A percentile compares a stretch with the other conserved stretches of the same genome.
These are phyloP conservation scores for Lagenidium sp. DNA, from an alignment of 352 stramenopile genomes.

Conservation along the genomic window DNA sequence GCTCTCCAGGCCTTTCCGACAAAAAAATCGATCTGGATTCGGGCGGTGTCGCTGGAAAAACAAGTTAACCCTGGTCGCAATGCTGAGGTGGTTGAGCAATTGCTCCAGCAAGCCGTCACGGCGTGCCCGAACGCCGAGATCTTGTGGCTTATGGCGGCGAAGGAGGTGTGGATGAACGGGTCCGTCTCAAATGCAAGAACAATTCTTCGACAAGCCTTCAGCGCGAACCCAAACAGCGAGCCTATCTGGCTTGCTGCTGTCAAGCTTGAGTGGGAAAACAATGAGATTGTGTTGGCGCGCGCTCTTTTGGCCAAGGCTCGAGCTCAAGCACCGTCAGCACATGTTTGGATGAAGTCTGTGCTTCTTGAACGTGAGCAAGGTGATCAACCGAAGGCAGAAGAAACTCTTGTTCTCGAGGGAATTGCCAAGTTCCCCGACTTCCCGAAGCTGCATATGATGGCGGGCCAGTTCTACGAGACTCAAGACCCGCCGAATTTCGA, in stretches of 20 bases:
- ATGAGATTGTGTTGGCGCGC: constrained; percentile 91
- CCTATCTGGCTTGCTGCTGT: constrained; percentile 94
- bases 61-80: constrained; percentile 81
- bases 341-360: constrained; percentile 98
- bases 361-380: constrained; percentile 92
- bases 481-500: constrained; percentile 43
- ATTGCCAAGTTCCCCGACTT: constrained; percentile 88
- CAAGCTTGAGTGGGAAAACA: constrained; percentile 99
- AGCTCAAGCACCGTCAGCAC: constrained; percentile 76
- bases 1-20: constrained; percentile 82
- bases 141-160: constrained; percentile 97
- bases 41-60: constrained; percentile 95
- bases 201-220: constrained; percentile 96
- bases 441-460: constrained; percentile 98
- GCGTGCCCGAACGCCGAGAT: constrained; percentile 93
- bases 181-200: constrained; percentile 90
- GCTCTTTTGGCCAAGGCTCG: constrained; percentile 72
- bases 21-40: constrained; percentile 95
- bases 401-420: constrained; percentile 87
- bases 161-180: constrained; percentile 94
- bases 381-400: constrained; percentile 47
- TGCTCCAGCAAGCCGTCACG: constrained; percentile 92
- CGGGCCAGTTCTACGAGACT: constrained; percentile 88
- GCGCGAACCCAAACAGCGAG: constrained; percentile 94
- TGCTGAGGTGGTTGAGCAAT: constrained; percentile 64